phyloP scores from a whole-genome alignment of 345 rosid genomes.

The Ceriops decandra region DNA sequence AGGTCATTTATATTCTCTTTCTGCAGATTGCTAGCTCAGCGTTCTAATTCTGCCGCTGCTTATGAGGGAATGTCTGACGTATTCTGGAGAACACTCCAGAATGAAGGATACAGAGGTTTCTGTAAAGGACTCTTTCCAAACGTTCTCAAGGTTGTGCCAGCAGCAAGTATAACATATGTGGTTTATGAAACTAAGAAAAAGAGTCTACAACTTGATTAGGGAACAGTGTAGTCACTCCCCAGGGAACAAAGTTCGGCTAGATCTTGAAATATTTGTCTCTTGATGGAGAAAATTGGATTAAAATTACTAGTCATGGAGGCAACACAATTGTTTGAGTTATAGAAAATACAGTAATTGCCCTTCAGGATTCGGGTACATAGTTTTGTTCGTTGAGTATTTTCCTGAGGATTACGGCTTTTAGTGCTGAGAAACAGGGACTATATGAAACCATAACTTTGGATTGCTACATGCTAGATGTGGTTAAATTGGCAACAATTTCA shows the following conservation, averaged over 20 bases:
- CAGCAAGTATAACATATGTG: constrained; percentile 51
- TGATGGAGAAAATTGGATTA: constrained; percentile 24
- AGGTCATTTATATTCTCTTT: background rate
- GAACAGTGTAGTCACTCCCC: background rate
- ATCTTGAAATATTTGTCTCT: constrained; percentile 7
- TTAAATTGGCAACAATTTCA: constrained; percentile 6
- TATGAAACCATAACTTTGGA: constrained; percentile 7
- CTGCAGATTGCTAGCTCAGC: constrained; percentile 89
- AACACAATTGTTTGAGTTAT: constrained; percentile 31
- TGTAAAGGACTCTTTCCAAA: constrained; percentile 89
- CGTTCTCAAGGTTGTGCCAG: constrained; percentile 60
- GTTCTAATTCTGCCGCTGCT: constrained; percentile 37
- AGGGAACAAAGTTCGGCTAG: constrained; percentile 10
- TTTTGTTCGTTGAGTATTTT: constrained; percentile 29
- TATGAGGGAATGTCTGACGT: constrained; percentile 72
- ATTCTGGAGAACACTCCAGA: constrained; percentile 61
- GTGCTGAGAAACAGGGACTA: constrained; percentile 20
- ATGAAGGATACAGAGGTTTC: constrained; percentile 69
- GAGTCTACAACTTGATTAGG: constrained; percentile 63
- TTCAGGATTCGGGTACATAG: constrained; percentile 22
- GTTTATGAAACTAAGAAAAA: constrained; percentile 85
- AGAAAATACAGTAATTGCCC: constrained; percentile 31
- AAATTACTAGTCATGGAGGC: constrained; percentile 25
- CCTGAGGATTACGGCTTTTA: constrained; percentile 26
- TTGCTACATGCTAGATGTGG: constrained; percentile 9